Base-by-base conservation (phyloP, 1,284 basidiomycete genomes). In the Inonotus obliquus region DNA sequence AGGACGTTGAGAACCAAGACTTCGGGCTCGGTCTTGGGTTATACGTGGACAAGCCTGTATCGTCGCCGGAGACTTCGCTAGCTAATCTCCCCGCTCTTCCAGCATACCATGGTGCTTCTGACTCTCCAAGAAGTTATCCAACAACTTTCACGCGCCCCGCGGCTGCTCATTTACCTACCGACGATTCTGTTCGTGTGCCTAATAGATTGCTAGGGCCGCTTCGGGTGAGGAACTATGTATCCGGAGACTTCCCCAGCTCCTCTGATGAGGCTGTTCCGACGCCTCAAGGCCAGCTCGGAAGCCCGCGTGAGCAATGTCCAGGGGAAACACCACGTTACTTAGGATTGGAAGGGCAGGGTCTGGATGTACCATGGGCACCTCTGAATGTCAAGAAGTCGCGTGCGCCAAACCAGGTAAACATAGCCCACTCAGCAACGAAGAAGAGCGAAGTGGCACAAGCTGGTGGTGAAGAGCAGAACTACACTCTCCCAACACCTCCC, bases 1-100 rank as follows among this genome's bases (percentile, higher is more conserved):
- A 61, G n/a, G 63, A 64, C 25, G 41, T 61, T 17, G 63, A 61
- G 32, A 59, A 49, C 27, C 63, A 61, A 29, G 63, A 54, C 21
- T 39, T 52, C 14, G 60, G 56, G 25, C 53, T 58, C 23, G 63
- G 63, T 2, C 56, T 64, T 19, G 63, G 63, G 4, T 19, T 61
- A 14, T 61, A 58, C 53, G 38, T 63, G 10, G 63, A 60, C 44
- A 57, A 53, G 56, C 56, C 52, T 19, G 7, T 25, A n/a, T n/a
- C n/a, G n/a, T n/a, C n/a, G n/a, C n/a, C 54, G 10, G 52, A 55
- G 27, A 14, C 49, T 35, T 39, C 52, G 38, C 53, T 48, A 25
- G 10, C 21, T 23, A 38, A 54, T 38, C 39, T 19, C 21, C 39
- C 44, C 14, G 38, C n/a, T 6, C 60, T 56, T 25, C 60, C 53